These are phyloP conservation scores for Isatis lusitanica DNA, from an alignment of 441 rosid genomes.

Conservation along the genomic window DNA sequence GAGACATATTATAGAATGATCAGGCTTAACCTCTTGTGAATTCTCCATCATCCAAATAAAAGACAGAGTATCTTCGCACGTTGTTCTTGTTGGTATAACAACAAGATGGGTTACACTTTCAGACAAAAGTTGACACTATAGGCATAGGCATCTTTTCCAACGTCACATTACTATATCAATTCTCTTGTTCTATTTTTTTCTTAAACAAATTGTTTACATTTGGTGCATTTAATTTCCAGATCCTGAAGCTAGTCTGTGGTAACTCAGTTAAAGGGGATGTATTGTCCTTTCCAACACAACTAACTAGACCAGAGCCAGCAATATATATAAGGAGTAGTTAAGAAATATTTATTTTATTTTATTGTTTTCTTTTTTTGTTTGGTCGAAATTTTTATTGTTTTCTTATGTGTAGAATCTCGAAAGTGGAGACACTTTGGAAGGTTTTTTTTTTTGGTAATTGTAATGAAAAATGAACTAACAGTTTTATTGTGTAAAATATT, in stretches of 20 bases:
- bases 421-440: neutral
- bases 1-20: conserved; percentile 20
- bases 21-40: conserved; percentile 25
- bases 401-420: neutral
- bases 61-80: conserved; percentile 39
- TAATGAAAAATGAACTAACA: neutral
- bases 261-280: conserved; percentile 4
- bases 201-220: neutral
- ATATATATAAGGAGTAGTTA: neutral
- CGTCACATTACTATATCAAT: conserved; percentile 21
- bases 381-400: too few species aligned
- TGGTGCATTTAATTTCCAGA: conserved; percentile 15
- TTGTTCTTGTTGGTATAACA: conserved; percentile 27
- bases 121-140: conserved; percentile 31
- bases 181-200: neutral
- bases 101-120: conserved; percentile 20
- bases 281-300: neutral
- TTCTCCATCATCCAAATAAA: conserved; percentile 34
- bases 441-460: neutral
- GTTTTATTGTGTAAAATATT: too few species aligned
- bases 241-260: conserved; percentile 11
- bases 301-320: neutral
- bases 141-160: conserved; percentile 29
- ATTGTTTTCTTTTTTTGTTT: neutral
- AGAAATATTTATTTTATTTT: too few species aligned